phyloP scores from a whole-genome alignment of 495 filamentous ascomycete genomes.

The Daldinia childiae region DNA sequence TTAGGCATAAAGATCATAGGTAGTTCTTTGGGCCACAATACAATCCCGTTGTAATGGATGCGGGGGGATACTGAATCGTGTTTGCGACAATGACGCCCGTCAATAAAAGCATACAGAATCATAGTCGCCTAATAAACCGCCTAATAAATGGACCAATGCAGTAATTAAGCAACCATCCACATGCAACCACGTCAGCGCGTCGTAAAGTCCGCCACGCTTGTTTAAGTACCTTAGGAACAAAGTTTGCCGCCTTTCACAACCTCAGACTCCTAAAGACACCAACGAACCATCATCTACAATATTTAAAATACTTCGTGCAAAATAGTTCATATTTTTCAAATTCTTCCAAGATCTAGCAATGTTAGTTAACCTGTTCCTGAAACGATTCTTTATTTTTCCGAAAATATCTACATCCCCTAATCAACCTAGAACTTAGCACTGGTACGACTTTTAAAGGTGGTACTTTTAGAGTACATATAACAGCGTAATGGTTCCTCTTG shows the following conservation, averaged over 20 bases:
- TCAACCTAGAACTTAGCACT: too few species aligned
- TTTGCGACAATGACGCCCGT: constrained; percentile 4
- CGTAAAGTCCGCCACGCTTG: constrained; percentile 18
- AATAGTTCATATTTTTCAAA: not conserved
- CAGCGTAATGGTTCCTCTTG: too few species aligned
- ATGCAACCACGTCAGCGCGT: constrained; percentile 31
- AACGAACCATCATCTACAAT: not conserved
- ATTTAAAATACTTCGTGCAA: not conserved
- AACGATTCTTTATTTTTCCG: not conserved
- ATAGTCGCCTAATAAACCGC: constrained; percentile 18
- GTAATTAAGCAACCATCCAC: constrained; percentile 13
- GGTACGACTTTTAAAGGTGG: too few species aligned
- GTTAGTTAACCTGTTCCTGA: not conserved
- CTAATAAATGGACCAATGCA: not conserved
- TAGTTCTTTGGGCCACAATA: constrained; percentile 24
- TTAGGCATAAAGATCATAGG: constrained; percentile 35
- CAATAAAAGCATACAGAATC: constrained; percentile 25
- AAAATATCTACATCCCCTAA: not conserved
- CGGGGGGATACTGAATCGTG: constrained; percentile 16
- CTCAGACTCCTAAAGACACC: not conserved
- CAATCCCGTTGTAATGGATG: constrained; percentile 15
- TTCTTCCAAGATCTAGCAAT: not conserved
- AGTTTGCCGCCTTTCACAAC: not conserved
- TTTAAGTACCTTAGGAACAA: not conserved
- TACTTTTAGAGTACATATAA: too few species aligned